Evolutionary conservation across 2,329 filamentous ascomycete species (phyloP), one percentile per base, ranked within the genome.

Genomic region (Xylaria hypoxylon): DNA sequence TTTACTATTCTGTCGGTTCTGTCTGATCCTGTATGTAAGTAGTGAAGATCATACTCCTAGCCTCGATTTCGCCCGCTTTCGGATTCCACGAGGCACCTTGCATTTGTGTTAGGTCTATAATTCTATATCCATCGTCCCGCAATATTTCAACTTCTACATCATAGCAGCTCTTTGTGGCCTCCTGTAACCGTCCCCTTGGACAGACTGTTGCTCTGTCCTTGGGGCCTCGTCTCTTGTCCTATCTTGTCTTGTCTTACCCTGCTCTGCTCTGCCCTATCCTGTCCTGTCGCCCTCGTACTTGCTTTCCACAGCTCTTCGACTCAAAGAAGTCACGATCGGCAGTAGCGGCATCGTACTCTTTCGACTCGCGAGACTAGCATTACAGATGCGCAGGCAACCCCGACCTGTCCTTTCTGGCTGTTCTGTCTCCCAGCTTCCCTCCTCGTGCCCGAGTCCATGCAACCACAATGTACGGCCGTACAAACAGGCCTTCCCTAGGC

Each of bases 401-500:
- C 59, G 57, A 57, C 59, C 56, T 51, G 42, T 50, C 28, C 33
- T 59, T 44, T 47, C 53, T 66, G 59, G 70, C 65, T 70, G 56
- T 64, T 61, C 51, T 58, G 35, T 68, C 62, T 67, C 35, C 61
- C 52, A 50, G 61, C 56, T 68, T 66, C 62, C 64, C 48, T 50
- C 47, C 28, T 22, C 50, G 35, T n/a, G 45, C 28, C 40, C 22
- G 38, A 60, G 62, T 47, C 61, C 38, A 71, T 72, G 70, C 59
- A 40, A 48, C 22, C 57, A 64, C 56, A 50, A 76, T 74, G 71
- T 71, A 71, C 60, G 68, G 68, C 59, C 72, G 73, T 60, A 62
- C 67, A 58, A 73, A 72, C 56, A 71, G 72, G 63, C 74, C 73
- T 48, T 71, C 73, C 40, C 62, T 75, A 17, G 72, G 72, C 58